phyloP scores from a whole-genome alignment of 495 filamentous ascomycete species.

The Trichodelitschia bisporula region DNA sequence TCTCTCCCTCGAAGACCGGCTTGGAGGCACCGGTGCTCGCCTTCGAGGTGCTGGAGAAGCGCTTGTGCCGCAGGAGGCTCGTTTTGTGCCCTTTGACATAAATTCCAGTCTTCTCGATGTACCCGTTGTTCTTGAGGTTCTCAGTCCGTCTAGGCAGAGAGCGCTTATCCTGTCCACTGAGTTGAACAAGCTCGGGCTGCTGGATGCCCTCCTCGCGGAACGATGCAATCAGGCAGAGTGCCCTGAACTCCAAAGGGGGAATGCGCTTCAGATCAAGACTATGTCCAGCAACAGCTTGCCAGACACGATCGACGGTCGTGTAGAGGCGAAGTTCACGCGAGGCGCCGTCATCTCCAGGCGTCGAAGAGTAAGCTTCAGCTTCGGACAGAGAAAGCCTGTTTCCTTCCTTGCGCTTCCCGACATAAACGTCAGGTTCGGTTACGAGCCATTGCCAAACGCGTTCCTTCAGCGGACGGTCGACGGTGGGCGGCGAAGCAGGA shows the following conservation, averaged over 20 bases:
- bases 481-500: constrained; percentile 7
- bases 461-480: constrained; percentile 26
- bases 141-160: constrained; percentile 69
- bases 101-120: constrained; percentile 58
- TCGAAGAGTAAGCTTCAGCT: constrained; percentile 13
- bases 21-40: constrained; percentile 2
- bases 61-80: constrained; percentile 36
- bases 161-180: constrained; percentile 70
- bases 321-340: constrained; percentile 22
- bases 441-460: constrained; percentile 33
- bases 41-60: constrained; percentile 20
- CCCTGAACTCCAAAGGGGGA: constrained; percentile 39
- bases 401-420: constrained; percentile 19
- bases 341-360: constrained; percentile 1
- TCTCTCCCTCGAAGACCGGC: constrained; percentile 3
- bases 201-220: constrained; percentile 42
- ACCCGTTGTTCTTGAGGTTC: constrained; percentile 45
- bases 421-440: constrained; percentile 25
- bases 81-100: constrained; percentile 39
- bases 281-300: constrained; percentile 64
- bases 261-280: constrained; percentile 45
- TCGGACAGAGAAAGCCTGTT: constrained; percentile 23
- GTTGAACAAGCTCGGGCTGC: constrained; percentile 49
- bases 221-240: constrained; percentile 61
- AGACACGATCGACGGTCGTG: constrained; percentile 38